Evolutionary conservation across 2,329 filamentous ascomycete species (phyloP), one percentile per base, ranked within the genome.

Genomic region (Trichoderma sp.): DNA sequence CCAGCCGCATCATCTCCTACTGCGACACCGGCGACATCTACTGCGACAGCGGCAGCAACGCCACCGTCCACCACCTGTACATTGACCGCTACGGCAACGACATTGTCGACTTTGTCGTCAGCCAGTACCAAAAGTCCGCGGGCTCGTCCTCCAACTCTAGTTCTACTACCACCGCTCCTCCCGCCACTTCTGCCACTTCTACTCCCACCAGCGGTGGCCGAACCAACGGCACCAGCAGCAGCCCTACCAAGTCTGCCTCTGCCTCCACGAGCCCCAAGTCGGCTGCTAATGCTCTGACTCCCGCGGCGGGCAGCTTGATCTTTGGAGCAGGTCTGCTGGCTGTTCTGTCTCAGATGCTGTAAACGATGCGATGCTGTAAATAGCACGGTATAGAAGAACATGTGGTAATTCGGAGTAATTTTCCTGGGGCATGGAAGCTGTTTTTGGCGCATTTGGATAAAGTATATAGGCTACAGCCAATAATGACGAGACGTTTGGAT

Each of bases 1-100:
- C 74, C 66, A 71, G 76, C 72, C 77, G 78, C 40, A 72, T 83
- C 56, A 74, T 77, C 56, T 81, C 81, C 4, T 83, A 79, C 74
- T 83, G 81, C 74, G 81, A 83, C 74, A 77, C 71, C 0, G 81
- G 81, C 59, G 83, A 84, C 70, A 69, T 75, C 19, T 83, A 81
- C 74, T 83, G 81, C 72, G 81, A 79, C 72, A 3, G 52, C 8
- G 82, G 81, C 47, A 40, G 71, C 4, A 72, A 75, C 52, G 68
- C 47, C 2, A 67, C 68, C 3, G 77, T 79, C 1, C 81, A 82
- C 71, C 75, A 76, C 24, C 68, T 70, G 29, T 84, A 84, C 72
- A 72, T 82, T 14, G 29, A 58, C 19, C 76, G 72, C 33, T 83
- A 83, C 72, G 77, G 76, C 53, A 71, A 74, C 21, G 74, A 80